Base-by-base conservation (phyloP, 2,329 filamentous ascomycete genomes). In the Ascochyta rabiei region DNA sequence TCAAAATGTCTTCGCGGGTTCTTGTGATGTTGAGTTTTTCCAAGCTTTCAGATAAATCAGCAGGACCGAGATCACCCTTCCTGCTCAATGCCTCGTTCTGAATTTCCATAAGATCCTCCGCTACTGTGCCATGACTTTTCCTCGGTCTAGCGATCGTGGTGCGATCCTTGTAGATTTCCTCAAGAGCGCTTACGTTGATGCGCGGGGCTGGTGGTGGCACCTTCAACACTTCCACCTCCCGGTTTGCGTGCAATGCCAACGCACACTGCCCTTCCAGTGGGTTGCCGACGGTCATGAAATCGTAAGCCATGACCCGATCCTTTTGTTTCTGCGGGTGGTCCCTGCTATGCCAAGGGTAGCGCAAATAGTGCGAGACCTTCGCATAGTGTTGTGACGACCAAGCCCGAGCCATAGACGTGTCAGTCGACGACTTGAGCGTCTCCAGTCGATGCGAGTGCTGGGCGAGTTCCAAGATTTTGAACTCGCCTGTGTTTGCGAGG, bases 401-500 rank as follows among this genome's bases (percentile, higher is more conserved):
- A 31, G 65, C 57, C 30, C 44, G 72, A 43, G 62, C 58, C 51
- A 66, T 63, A 3, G 66, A 60, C 9, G 56, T 53, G 34, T 64
- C 60, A 3, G 60, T 39, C 15, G 59, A 56, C n/a, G 67, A 59
- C 23, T 64, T 58, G 26, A 56, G 37, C 6, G 69, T 56, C 9
- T 70, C 63, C 31, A 59, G 46, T 16, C 50, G 65, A 56, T 74
- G 71, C 5, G 67, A 79, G 56, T 84, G 81, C 59, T 83, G 82
- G 19, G 79, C 80, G 23, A 84, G 75, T 44, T 85, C 81, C 56
- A 82, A 80, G 6, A 82, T 73, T 60, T 83, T 86, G 62, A 87
- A 76, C 56, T 86, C 81, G 12, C 85, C 85, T 2, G 77, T 81
- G 63, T 80, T 87, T 0, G 84, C 82, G 37, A 86, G 77, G 12